Percentiles rank a stretch among this genome's conserved stretches.
Conservation (phyloP, 768 basidiomycete species). For the Sarcodon aspratus region DNA sequence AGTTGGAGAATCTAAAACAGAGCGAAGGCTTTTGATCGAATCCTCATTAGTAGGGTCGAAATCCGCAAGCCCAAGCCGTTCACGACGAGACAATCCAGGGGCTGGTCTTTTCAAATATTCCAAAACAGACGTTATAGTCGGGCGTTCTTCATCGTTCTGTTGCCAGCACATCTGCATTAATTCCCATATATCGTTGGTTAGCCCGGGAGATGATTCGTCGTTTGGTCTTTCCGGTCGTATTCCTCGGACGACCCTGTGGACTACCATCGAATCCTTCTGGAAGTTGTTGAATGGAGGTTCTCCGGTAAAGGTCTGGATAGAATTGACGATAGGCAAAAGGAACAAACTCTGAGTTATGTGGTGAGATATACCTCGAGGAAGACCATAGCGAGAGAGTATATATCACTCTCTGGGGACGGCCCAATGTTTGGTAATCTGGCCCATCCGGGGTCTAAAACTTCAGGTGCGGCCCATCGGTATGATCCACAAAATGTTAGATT, state of each 20-base stretch:
- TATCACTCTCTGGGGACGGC: not conserved
- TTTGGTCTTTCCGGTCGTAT: not conserved
- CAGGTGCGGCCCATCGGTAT: not conserved
- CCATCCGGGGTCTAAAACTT: not conserved
- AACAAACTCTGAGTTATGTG: slow-evolving; percentile 3
- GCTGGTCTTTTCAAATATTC: too few species aligned
- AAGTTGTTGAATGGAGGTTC: not conserved
- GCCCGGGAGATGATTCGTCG: not conserved
- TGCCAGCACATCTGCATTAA: not conserved
- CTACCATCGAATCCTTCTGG: not conserved
- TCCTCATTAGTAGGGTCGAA: too few species aligned
- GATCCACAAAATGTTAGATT: not conserved
- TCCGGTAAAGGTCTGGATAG: not conserved
- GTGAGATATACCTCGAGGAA: not conserved
- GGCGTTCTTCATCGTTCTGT: not conserved
- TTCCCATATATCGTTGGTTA: not conserved
- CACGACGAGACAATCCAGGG: too few species aligned
- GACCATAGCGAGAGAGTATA: not conserved
- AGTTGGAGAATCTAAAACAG: too few species aligned
- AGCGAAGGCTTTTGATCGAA: too few species aligned
- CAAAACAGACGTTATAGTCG: not conserved
- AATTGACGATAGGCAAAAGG: not conserved
- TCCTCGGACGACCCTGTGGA: not conserved
- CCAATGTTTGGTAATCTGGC: not conserved
- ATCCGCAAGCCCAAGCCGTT: too few species aligned